Percentiles rank a stretch among this genome's conserved stretches.
Conservation (phyloP, 768 basidiomycete species). For the Goffeauzyma gilvescens region DNA sequence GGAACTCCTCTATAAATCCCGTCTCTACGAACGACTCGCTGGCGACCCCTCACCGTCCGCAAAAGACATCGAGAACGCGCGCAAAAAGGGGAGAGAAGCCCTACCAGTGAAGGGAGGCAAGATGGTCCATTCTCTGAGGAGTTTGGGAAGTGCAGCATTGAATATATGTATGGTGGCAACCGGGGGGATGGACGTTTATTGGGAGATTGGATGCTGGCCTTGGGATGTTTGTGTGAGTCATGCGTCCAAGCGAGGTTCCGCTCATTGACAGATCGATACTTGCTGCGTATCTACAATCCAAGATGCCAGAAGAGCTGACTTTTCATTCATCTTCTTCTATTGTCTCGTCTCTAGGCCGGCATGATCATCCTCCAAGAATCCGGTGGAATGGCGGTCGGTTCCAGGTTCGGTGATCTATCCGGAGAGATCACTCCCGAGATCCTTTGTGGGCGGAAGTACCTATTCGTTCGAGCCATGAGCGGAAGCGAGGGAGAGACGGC, state of each 20-base stretch:
- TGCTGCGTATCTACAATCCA: not conserved
- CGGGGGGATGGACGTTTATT: constrained; percentile 11
- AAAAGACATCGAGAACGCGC: too few relatives aligned
- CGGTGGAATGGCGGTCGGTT: not conserved
- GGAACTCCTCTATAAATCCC: not conserved
- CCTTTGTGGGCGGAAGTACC: not conserved
- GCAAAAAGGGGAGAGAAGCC: too few relatives aligned
- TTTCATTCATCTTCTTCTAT: not conserved
- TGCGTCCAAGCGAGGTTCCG: not conserved
- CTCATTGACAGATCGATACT: too few relatives aligned
- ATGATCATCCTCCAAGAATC: constrained; percentile 1
- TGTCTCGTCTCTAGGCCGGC: not conserved
- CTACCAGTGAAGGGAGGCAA: not conserved
- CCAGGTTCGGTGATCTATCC: not conserved
- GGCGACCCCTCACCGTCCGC: not conserved
- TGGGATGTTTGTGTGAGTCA: not conserved
- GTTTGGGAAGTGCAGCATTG: not conserved
- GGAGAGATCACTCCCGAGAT: constrained; percentile 5
- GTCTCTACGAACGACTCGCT: not conserved
- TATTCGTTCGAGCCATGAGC: not conserved
- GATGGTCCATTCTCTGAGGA: constrained; percentile 1
- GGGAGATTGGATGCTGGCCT: constrained; percentile 3
- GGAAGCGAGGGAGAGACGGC: too few relatives aligned
- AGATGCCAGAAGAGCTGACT: not conserved
- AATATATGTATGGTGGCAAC: not conserved